Percentiles rank a stretch among this genome's conserved stretches.
Conservation (phyloP, 352 stramenopile genomes). For the Saprolegnia diclina region DNA sequence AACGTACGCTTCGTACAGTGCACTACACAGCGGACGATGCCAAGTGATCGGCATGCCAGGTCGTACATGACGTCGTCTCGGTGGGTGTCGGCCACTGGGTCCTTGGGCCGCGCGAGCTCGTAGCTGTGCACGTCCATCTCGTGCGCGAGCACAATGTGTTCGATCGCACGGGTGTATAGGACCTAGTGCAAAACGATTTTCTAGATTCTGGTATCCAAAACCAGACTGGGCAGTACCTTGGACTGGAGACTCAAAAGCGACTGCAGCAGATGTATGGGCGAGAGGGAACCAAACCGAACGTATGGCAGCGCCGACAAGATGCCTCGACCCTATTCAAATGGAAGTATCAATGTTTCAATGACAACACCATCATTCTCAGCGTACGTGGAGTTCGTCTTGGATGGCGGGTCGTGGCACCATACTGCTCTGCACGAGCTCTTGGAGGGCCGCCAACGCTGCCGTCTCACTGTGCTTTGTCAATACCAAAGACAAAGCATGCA, state of each 20-base stretch:
- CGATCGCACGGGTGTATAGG: background rate
- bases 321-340: conserved; percentile 15
- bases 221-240: background rate
- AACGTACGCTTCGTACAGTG: background rate
- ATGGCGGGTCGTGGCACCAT: background rate
- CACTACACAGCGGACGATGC: no score
- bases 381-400: conserved; percentile 17
- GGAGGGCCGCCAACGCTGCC: background rate
- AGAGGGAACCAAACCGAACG: conserved; percentile 14
- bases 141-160: background rate
- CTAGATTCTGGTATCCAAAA: background rate
- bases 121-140: background rate
- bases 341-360: no score
- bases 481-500: background rate
- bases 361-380: background rate
- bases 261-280: background rate
- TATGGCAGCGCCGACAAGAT: conserved; percentile 6
- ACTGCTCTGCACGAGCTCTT: background rate
- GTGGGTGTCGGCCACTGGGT: no score
- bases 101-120: background rate
- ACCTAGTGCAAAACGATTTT: no score
- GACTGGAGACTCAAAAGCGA: background rate
- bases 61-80: no score
- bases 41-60: no score
- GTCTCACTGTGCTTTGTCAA: background rate